Base-by-base conservation (phyloP, 805 yeast genomes). In the Clavispora carvajalis region DNA sequence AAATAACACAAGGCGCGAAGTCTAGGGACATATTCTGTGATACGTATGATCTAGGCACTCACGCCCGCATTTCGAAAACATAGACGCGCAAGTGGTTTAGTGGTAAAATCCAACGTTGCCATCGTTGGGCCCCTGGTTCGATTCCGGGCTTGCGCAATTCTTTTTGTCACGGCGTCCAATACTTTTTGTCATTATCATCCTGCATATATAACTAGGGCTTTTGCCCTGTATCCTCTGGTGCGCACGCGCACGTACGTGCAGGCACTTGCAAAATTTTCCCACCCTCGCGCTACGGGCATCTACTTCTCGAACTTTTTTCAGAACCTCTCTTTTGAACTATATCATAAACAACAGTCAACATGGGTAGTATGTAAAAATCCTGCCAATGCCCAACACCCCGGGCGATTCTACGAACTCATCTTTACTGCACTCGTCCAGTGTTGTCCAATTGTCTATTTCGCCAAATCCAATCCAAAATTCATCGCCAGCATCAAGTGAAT, bases 331-430 rank as follows among this genome's bases (percentile, higher is more conserved):
- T 44, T 34, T 45, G 41, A 44, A 37, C 44, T 44, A 41, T 40
- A 38, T 40, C 45, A 50, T 48, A 51, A 55, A 49, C 55, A 68
- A 66, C 67, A 72, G 67, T 64, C 70, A 79, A 66, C 72, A 80
- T 80, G 87, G 73, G 85, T 77, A 80, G 87, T 80, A 80, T 73
- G 87, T 80, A 75, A 59, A 56, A 48, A 47, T 44, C 49, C 19
- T 7, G 4, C 25, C 19, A 29, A 18, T 11, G 41, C 37, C 33
- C 22, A 15, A 38, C 13, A 6, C 13, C 17, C 33, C 13, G 33
- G 17, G 33, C 33, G 10, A 13, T 17, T 28, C 33, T 18, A 17
- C 33, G 22, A 8, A 21, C 8, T 21, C 22, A 21, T 6, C 22
- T 5, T 21, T 5, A 6, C 8, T 6, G 5, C 22, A 21, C 22